phyloP scores from a whole-genome alignment of 306 rosid genomes.

The Acacia crassicarpa region DNA sequence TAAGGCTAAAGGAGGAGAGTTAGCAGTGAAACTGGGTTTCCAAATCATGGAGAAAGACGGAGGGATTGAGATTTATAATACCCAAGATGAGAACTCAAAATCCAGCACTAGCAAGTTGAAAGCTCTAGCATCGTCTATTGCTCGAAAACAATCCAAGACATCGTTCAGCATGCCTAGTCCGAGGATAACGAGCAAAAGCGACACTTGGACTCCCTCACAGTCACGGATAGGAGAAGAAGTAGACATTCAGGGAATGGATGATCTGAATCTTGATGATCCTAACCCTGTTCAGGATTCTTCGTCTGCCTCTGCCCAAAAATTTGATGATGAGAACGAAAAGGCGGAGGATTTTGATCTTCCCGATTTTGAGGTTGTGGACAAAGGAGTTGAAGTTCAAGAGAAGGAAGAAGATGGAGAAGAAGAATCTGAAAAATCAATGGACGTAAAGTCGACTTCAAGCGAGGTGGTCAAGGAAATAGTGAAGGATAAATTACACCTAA shows the following conservation, averaged over 20 bases:
- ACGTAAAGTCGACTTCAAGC: slow-evolving; percentile 50
- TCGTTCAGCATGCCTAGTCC: slow-evolving; percentile 97
- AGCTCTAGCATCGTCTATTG: slow-evolving; percentile 48
- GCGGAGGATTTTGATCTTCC: slow-evolving; percentile 83
- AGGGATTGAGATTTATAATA: slow-evolving; percentile 69
- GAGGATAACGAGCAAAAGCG: slow-evolving; percentile 57
- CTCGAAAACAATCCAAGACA: slow-evolving; percentile 77
- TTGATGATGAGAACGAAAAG: slow-evolving; percentile 49
- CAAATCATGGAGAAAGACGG: slow-evolving; percentile 98
- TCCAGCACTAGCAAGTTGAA: slow-evolving; percentile 50
- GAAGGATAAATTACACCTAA: slow-evolving; percentile 55
- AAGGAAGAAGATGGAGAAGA: slow-evolving; percentile 42
- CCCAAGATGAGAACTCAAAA: slow-evolving; percentile 50
- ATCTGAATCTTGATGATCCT: slow-evolving; percentile 90
- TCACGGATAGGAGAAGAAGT: slow-evolving; percentile 40
- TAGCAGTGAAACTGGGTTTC: slow-evolving; percentile 84
- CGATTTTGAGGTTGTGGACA: slow-evolving; percentile 86
- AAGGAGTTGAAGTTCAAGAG: slow-evolving; percentile 82
- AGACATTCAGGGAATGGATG: slow-evolving; percentile 77
- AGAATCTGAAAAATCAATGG: slow-evolving; percentile 52
- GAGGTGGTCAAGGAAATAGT: slow-evolving; percentile 86
- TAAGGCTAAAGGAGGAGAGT: slow-evolving; percentile 88
- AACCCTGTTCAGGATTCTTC: slow-evolving; percentile 49
- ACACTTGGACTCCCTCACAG: slow-evolving; percentile 73
- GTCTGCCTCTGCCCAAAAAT: slow-evolving; percentile 43